phyloP scores from a whole-genome alignment of 495 filamentous ascomycete genomes.

The Penicillium egyptiacum region DNA sequence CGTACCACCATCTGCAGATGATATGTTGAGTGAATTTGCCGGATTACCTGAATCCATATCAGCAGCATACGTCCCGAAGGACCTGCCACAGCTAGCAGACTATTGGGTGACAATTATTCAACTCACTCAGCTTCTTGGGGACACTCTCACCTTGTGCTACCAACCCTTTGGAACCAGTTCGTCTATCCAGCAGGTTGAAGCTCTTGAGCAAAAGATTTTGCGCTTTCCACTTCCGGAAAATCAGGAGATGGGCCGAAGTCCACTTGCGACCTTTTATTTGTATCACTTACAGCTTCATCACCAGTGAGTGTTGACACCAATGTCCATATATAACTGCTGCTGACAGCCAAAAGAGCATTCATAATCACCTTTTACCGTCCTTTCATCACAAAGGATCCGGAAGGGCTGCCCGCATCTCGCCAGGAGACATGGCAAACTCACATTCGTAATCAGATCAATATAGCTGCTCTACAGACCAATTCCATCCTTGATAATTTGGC shows the following conservation, averaged over 20 bases:
- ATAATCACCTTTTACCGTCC: slow-evolving; percentile 35
- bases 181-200: slow-evolving; percentile 22
- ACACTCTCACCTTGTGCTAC: slow-evolving; percentile 24
- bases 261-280: slow-evolving; percentile 23
- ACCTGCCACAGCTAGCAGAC: slow-evolving; percentile 24
- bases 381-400: slow-evolving; percentile 12
- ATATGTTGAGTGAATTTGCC: slow-evolving; percentile 33
- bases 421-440: slow-evolving; percentile 4
- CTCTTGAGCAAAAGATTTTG: slow-evolving; percentile 25
- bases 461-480: slow-evolving; percentile 8
- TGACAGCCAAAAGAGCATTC: slow-evolving; percentile 25
- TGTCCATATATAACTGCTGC: neutral
- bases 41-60: slow-evolving; percentile 7
- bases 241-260: slow-evolving; percentile 16
- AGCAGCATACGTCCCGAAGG: slow-evolving; percentile 20
- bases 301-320: slow-evolving; percentile 22
- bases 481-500: slow-evolving; percentile 7
- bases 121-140: slow-evolving; percentile 29
- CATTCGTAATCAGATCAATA: slow-evolving; percentile 5
- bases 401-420: slow-evolving; percentile 24
- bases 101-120: slow-evolving; percentile 35
- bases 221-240: slow-evolving; percentile 21
- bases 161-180: slow-evolving; percentile 16
- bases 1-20: slow-evolving; percentile 24
- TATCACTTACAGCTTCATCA: slow-evolving; percentile 39